Conservation (phyloP, 257 asterid species). For the Leonotis leonurus region DNA sequence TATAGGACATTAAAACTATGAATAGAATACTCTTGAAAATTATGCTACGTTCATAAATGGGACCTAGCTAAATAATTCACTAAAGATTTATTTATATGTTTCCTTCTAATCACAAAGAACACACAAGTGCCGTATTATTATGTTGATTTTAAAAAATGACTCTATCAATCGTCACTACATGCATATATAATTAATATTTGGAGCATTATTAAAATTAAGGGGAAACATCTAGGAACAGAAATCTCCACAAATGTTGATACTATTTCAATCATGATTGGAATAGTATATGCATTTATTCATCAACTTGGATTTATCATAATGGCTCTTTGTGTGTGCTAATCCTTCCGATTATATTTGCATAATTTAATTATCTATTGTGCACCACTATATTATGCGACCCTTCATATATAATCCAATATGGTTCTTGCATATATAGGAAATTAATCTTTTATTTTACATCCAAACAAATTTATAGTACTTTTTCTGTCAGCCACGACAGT, state of each 20-base stretch:
- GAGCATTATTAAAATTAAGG: constrained; percentile 22
- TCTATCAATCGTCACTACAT: no score
- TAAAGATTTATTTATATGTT: no score
- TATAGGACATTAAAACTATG: no score
- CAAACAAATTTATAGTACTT: no score
- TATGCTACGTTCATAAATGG: no score
- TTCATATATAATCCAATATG: not conserved
- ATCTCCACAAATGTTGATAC: constrained; percentile 14
- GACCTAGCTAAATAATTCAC: no score
- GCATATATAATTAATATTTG: not conserved
- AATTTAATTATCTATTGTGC: not conserved
- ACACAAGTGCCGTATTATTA: not conserved
- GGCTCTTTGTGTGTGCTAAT: not conserved
- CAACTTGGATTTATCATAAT: constrained; percentile 16
- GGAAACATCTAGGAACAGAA: constrained; percentile 8
- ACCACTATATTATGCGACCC: not conserved
- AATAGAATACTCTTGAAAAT: no score
- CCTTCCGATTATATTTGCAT: not conserved
- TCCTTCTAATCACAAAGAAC: not conserved
- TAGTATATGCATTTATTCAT: no score
- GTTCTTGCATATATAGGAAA: no score
- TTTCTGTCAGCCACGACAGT: no score
- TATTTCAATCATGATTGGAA: constrained; percentile 18
- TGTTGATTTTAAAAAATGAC: not conserved
- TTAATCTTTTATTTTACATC: no score